Evolutionary conservation across 2,329 filamentous ascomycete genomes (phyloP).

Genomic region (Talaromyces pinophilus): DNA sequence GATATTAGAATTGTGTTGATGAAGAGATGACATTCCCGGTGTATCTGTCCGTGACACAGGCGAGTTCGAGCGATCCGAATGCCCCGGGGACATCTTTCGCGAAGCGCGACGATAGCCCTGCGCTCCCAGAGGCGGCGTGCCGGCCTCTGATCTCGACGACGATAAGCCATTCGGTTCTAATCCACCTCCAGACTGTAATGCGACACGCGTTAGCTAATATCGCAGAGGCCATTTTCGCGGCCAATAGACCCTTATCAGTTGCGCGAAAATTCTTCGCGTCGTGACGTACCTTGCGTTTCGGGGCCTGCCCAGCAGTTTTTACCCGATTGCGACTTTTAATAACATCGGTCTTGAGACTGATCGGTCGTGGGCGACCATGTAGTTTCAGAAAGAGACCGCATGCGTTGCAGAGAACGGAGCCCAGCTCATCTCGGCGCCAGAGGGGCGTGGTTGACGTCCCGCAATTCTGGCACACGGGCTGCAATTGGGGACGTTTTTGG

Average conservation of each 20-base stretch:
- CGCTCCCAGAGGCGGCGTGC: conserved; percentile 58
- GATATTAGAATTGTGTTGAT: conserved; percentile 67
- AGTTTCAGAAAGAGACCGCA: conserved; percentile 97
- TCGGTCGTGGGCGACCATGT: conserved; percentile 87
- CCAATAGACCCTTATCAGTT: conserved; percentile 21
- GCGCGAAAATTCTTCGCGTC: conserved; percentile 30
- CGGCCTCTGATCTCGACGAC: conserved; percentile 57
- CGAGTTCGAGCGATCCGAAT: conserved; percentile 73
- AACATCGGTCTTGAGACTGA: conserved; percentile 96
- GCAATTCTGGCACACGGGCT: conserved; percentile 98
- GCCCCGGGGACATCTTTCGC: conserved; percentile 71
- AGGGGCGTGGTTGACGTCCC: conserved; percentile 91
- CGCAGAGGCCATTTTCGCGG: background rate
- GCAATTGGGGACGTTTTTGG: conserved; percentile 61
- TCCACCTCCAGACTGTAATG: conserved; percentile 43
- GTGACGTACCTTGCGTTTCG: conserved; percentile 76
- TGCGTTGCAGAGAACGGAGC: conserved; percentile 95
- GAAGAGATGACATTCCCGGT: conserved; percentile 59
- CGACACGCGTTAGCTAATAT: conserved; percentile 31
- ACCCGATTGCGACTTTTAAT: conserved; percentile 99
- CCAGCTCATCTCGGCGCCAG: conserved; percentile 95
- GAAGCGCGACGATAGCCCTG: conserved; percentile 65
- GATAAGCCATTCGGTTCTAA: conserved; percentile 61
- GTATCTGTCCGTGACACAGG: conserved; percentile 79
- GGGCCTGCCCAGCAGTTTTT: conserved; percentile 78